These are phyloP conservation scores for Pythium pyrilobum DNA, from an alignment of 352 stramenopile genomes.

Conservation along the genomic window DNA sequence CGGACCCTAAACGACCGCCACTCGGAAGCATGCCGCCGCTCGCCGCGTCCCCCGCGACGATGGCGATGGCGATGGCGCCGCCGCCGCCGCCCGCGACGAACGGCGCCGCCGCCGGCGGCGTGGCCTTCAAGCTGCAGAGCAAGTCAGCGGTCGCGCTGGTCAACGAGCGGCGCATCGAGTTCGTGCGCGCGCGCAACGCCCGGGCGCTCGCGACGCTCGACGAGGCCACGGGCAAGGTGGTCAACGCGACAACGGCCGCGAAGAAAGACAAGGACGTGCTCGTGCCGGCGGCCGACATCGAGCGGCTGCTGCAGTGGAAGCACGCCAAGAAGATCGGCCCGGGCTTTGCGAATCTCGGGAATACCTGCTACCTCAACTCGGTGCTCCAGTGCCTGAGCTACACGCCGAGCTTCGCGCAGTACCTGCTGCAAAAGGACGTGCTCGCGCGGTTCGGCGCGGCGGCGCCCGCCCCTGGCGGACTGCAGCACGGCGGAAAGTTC, in stretches of 20 bases:
- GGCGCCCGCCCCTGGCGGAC: too few relatives aligned
- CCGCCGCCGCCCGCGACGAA: neutral
- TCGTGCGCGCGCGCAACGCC: conserved; percentile 60
- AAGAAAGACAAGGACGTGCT: conserved; percentile 34
- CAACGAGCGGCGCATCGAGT: conserved; percentile 80
- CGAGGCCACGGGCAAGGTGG: conserved; percentile 17
- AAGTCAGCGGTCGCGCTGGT: conserved; percentile 76
- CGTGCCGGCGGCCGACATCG: conserved; percentile 36
- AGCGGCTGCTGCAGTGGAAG: conserved; percentile 53
- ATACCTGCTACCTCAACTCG: conserved; percentile 95
- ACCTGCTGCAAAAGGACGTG: conserved; percentile 77
- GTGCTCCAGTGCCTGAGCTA: conserved; percentile 88
- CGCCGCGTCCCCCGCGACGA: conserved; percentile 6
- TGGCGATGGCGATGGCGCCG: conserved; percentile 10
- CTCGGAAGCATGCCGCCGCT: conserved; percentile 8
- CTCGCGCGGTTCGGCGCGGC: conserved; percentile 31
- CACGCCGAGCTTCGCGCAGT: conserved; percentile 76
- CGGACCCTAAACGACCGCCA: neutral
- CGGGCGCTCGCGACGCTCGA: conserved; percentile 35
- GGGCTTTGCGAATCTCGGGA: conserved; percentile 88
- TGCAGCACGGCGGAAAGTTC: conserved; percentile 25
- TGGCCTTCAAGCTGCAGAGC: conserved; percentile 49
- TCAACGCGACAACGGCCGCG: conserved; percentile 7
- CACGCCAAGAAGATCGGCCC: conserved; percentile 74
- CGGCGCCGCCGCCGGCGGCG: neutral